Percentiles rank a stretch among this genome's conserved stretches.
phyloP scores from a whole-genome alignment of 129 eudicot genomes.

The Ambrosia artemisiifolia region DNA sequence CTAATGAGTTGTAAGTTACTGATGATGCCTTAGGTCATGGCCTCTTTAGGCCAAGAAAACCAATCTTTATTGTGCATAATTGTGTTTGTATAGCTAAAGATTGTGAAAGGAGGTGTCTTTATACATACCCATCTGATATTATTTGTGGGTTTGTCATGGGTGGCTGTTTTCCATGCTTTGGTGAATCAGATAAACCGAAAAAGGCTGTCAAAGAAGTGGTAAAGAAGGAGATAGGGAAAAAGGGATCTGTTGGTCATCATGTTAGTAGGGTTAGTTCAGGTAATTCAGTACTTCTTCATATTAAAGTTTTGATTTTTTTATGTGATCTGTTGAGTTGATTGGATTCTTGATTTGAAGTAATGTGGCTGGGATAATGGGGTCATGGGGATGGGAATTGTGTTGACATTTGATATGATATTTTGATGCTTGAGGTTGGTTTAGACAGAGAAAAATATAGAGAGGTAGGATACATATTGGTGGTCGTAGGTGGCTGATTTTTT shows the following conservation, averaged over 20 bases:
- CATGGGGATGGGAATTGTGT: neutral
- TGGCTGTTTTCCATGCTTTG: constrained; percentile 82
- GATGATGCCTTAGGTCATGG: neutral
- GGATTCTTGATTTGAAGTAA: constrained; percentile 21
- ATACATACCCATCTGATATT: constrained; percentile 14
- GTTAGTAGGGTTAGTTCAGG: constrained; percentile 73
- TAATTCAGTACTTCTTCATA: constrained; percentile 21
- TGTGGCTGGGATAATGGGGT: constrained; percentile 5
- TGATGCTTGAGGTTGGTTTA: neutral
- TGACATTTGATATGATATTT: neutral
- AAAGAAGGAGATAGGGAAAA: constrained; percentile 69
- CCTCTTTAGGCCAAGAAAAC: constrained; percentile 6
- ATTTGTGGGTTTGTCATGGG: constrained; percentile 58
- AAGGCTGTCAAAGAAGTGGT: constrained; percentile 54
- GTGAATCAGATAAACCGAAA: constrained; percentile 54
- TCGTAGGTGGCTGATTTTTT: too few species aligned
- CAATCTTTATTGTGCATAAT: neutral
- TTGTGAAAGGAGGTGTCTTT: neutral
- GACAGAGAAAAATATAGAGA: too few species aligned
- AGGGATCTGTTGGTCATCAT: constrained; percentile 53
- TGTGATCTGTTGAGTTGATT: constrained; percentile 37
- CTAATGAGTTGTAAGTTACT: too few species aligned
- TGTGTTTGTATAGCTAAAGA: constrained; percentile 18
- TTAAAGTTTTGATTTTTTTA: neutral
- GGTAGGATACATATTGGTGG: too few species aligned